A percentile compares a stretch with the other conserved stretches of the same genome.
Conservation (phyloP, 2,329 filamentous ascomycete species). For the Seiridium cupressi region DNA sequence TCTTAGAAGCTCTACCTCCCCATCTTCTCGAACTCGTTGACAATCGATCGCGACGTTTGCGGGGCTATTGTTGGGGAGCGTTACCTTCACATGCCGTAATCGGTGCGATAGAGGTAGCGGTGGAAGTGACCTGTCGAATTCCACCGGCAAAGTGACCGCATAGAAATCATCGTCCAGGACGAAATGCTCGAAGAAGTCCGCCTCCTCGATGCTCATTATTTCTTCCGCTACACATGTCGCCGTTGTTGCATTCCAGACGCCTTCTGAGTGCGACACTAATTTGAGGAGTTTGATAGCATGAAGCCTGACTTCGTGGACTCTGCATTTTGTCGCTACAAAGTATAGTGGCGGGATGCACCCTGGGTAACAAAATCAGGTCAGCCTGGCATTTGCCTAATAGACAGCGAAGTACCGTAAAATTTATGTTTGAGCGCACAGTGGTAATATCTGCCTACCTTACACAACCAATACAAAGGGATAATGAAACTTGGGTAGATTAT, state of each 20-base stretch:
- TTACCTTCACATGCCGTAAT: slow-evolving; percentile 15
- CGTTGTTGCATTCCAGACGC: slow-evolving; percentile 37
- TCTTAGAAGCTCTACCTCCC: background rate
- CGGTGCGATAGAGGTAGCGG: slow-evolving; percentile 16
- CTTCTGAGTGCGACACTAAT: slow-evolving; percentile 21
- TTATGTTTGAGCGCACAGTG: too few relatives aligned
- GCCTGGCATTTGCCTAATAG: too few relatives aligned
- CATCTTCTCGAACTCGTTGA: background rate
- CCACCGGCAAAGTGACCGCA: background rate
- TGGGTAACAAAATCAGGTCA: too few relatives aligned
- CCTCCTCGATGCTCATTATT: slow-evolving; percentile 37
- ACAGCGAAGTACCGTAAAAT: too few relatives aligned
- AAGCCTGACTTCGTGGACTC: slow-evolving; percentile 35
- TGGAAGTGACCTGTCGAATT: slow-evolving; percentile 13
- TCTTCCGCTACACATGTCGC: slow-evolving; percentile 29
- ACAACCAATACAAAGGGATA: slow-evolving; percentile 14
- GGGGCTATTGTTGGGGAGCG: background rate
- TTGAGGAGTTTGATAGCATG: slow-evolving; percentile 22
- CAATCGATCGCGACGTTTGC: background rate
- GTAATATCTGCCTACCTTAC: too few relatives aligned
- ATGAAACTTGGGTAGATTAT: background rate
- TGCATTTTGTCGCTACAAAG: slow-evolving; percentile 45
- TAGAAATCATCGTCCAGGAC: background rate
- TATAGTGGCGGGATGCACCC: slow-evolving; percentile 45
- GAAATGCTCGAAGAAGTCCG: slow-evolving; percentile 17